These are phyloP conservation scores for Aspergillus jensenii DNA, from an alignment of 2,329 filamentous ascomycete species.

Conservation along the genomic window DNA sequence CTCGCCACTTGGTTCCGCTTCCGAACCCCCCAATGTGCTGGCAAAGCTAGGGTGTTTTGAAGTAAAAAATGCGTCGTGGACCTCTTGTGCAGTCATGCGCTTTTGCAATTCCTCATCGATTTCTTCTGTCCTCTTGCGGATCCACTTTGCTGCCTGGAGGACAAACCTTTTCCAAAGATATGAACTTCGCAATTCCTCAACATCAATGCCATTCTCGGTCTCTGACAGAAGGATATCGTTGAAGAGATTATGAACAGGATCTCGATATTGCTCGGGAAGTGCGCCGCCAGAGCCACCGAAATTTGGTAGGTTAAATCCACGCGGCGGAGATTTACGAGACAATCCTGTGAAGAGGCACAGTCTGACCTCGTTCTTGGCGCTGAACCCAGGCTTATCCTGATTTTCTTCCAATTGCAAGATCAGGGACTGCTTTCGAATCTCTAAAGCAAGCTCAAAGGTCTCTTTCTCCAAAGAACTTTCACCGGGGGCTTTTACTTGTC, in stretches of 20 bases:
- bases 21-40: constrained; percentile 16
- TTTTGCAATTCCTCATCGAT: constrained; percentile 43
- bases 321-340: constrained; percentile 23
- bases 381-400: constrained; percentile 31
- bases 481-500: constrained; percentile 23
- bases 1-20: background rate
- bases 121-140: constrained; percentile 45
- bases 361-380: constrained; percentile 41
- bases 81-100: constrained; percentile 44
- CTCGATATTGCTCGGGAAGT: constrained; percentile 36
- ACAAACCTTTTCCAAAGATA: constrained; percentile 55
- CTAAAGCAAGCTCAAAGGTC: constrained; percentile 52
- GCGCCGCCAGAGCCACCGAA: constrained; percentile 40
- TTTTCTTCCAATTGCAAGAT: constrained; percentile 44
- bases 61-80: constrained; percentile 26
- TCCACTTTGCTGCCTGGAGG: constrained; percentile 48
- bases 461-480: constrained; percentile 41
- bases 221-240: constrained; percentile 39
- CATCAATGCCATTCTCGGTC: constrained; percentile 36
- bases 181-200: constrained; percentile 43
- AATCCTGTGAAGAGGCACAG: constrained; percentile 41
- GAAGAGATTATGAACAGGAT: constrained; percentile 39
- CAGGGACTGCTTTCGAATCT: constrained; percentile 57
- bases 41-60: constrained; percentile 18
- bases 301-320: constrained; percentile 28